These are phyloP conservation scores for Vitellaria paradoxa DNA, from an alignment of 179 eudicot genomes.

Conservation along the genomic window DNA sequence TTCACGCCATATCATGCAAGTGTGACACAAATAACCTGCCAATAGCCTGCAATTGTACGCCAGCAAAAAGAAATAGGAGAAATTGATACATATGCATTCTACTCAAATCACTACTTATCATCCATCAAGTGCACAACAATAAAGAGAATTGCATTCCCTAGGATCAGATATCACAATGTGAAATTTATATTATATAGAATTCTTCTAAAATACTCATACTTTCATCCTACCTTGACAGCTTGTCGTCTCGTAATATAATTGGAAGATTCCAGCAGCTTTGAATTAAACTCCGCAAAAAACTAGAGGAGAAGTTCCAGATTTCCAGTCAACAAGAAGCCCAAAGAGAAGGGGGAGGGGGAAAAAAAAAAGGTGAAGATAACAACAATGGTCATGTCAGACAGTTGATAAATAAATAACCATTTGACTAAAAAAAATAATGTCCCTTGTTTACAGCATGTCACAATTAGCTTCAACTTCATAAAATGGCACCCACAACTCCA, in stretches of 20 bases:
- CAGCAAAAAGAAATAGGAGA: background rate
- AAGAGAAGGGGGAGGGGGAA: background rate
- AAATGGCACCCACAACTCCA: background rate
- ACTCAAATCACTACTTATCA: background rate
- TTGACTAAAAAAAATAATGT: background rate
- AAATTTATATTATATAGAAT: background rate
- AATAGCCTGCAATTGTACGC: background rate
- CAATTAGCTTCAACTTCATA: background rate
- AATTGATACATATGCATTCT: background rate
- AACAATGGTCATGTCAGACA: background rate
- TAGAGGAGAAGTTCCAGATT: slow-evolving; percentile 18
- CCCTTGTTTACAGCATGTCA: background rate
- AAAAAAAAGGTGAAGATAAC: background rate
- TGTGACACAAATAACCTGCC: background rate
- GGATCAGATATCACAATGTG: background rate
- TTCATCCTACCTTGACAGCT: slow-evolving; percentile 69
- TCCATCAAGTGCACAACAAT: background rate
- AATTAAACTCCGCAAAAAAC: slow-evolving; percentile 93
- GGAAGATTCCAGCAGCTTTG: slow-evolving; percentile 87
- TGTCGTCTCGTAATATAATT: slow-evolving; percentile 95
- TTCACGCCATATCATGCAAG: background rate
- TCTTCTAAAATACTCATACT: background rate
- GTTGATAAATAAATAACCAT: slow-evolving; percentile 1
- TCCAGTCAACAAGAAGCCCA: slow-evolving; percentile 8
- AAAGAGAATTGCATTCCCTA: background rate